Conservation (phyloP, 495 filamentous ascomycete genomes). For the Corynascus novoguineensis region DNA sequence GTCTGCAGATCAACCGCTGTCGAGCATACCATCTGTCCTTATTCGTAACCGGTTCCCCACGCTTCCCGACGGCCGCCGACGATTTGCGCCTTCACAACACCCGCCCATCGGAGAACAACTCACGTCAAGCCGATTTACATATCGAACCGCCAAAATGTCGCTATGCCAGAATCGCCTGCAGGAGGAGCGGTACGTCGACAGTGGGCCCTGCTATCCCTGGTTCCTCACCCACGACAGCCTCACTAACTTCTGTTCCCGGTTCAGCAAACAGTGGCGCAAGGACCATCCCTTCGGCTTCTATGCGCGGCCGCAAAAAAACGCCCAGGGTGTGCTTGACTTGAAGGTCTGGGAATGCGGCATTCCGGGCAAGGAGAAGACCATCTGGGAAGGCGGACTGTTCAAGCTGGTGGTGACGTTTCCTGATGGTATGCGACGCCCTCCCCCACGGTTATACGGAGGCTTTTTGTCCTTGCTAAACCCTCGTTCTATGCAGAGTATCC, state of each 20-base stretch:
- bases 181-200: slow-evolving; percentile 71
- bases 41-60: background rate
- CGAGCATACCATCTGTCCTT: background rate
- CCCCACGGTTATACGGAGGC: background rate
- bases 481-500: slow-evolving; percentile 71
- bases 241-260: slow-evolving; percentile 10
- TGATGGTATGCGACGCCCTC: slow-evolving; percentile 62
- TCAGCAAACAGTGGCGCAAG: slow-evolving; percentile 89
- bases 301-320: slow-evolving; percentile 75
- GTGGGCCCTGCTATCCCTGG: background rate
- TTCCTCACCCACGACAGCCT: background rate
- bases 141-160: slow-evolving; percentile 57
- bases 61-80: background rate
- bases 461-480: slow-evolving; percentile 11
- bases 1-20: background rate
- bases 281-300: slow-evolving; percentile 99
- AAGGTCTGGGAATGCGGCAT: slow-evolving; percentile 97
- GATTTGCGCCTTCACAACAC: background rate
- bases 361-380: slow-evolving; percentile 88
- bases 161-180: slow-evolving; percentile 83
- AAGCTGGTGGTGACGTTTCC: slow-evolving; percentile 91
- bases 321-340: slow-evolving; percentile 77
- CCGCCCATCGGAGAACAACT: background rate
- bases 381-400: slow-evolving; percentile 95
- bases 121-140: background rate